These are phyloP conservation scores for Apiospora phragmitis DNA, from an alignment of 2,329 filamentous ascomycete genomes.

Conservation along the genomic window DNA sequence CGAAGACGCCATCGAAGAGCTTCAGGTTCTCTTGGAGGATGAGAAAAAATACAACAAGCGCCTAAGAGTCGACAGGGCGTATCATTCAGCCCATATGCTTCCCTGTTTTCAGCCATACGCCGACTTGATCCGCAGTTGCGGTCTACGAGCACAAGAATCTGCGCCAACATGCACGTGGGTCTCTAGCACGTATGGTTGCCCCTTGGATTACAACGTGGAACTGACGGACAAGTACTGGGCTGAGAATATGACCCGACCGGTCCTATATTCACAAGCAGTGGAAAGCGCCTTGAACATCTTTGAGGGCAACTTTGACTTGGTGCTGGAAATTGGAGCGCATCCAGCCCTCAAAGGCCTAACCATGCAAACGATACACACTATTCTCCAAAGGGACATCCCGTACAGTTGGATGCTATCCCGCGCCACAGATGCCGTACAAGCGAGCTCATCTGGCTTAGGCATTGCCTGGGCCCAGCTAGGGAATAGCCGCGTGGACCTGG, in stretches of 20 bases:
- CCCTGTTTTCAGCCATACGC: constrained; percentile 14
- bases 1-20: constrained; percentile 22
- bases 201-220: neutral
- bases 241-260: constrained; percentile 23
- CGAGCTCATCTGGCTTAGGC: no score
- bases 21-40: constrained; percentile 16
- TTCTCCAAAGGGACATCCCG: no score
- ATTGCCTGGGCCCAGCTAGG: no score
- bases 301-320: constrained; percentile 14
- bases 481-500: no score
- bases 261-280: constrained; percentile 21
- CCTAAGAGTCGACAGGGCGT: constrained; percentile 38
- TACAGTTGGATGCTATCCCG: constrained; percentile 27
- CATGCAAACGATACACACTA: no score
- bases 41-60: constrained; percentile 22
- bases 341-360: constrained; percentile 42
- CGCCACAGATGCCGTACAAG: constrained; percentile 17
- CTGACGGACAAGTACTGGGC: constrained; percentile 21
- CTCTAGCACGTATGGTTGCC: constrained; percentile 15
- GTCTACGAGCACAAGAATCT: neutral
- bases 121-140: neutral
- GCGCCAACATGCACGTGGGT: constrained; percentile 9
- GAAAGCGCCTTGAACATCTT: no score
- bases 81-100: constrained; percentile 39
- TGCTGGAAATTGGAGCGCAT: constrained; percentile 38